Evolutionary conservation across 257 asterid genomes (phyloP).

Genomic region (Petrea volubilis): DNA sequence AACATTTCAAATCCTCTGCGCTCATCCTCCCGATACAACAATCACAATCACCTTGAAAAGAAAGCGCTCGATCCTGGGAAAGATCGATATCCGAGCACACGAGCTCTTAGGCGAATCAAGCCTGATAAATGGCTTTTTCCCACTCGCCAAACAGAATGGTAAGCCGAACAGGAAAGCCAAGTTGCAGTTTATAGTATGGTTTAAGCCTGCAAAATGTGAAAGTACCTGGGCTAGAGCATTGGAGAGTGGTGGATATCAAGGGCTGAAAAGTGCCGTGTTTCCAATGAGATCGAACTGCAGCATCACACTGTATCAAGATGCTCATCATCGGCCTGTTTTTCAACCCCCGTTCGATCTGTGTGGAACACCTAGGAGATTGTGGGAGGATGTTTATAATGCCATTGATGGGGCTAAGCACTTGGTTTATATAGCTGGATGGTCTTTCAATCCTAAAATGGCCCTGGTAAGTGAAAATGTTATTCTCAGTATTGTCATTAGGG

Average conservation of each 20-base stretch:
- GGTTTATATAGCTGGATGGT: constrained; percentile 88
- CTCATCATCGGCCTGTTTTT: constrained; percentile 60
- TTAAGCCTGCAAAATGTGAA: constrained; percentile 68
- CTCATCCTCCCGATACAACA: constrained; percentile 62
- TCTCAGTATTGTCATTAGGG: neutral
- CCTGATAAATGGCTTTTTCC: constrained; percentile 68
- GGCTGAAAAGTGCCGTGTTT: constrained; percentile 63
- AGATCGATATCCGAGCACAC: constrained; percentile 43
- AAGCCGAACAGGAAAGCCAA: constrained; percentile 50
- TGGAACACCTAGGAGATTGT: constrained; percentile 50
- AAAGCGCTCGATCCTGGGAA: constrained; percentile 56
- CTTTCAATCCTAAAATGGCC: constrained; percentile 67
- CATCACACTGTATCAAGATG: constrained; percentile 77
- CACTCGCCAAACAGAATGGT: constrained; percentile 51
- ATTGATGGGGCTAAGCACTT: constrained; percentile 81
- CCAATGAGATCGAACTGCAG: constrained; percentile 68
- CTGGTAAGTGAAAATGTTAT: constrained; percentile 43
- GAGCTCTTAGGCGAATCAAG: constrained; percentile 53
- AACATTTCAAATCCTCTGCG: constrained; percentile 79
- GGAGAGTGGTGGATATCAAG: constrained; percentile 55
- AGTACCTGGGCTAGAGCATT: constrained; percentile 56
- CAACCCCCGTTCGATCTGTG: constrained; percentile 50
- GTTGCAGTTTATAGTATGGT: constrained; percentile 72
- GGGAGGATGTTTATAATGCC: constrained; percentile 87
- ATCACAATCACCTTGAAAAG: constrained; percentile 65